Conservation (phyloP, 2,329 filamentous ascomycete genomes). For the Sporothrix curviconia region DNA sequence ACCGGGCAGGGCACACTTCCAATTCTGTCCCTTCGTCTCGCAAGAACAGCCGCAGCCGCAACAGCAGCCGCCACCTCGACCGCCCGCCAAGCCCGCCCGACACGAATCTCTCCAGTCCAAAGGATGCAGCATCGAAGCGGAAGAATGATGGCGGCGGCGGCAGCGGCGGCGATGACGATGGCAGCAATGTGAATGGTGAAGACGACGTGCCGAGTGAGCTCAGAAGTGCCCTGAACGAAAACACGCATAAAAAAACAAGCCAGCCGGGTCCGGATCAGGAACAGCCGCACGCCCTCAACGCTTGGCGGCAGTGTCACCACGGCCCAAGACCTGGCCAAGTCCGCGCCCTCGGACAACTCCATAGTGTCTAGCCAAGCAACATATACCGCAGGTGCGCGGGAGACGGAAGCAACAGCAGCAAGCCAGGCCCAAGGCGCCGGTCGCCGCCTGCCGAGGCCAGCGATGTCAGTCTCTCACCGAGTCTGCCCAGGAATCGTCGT, state of each 20-base stretch:
- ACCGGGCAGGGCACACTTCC: conserved; percentile 22
- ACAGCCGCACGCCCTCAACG: conserved; percentile 12
- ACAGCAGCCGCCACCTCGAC: conserved; percentile 33
- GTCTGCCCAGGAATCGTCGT: conserved; percentile 49
- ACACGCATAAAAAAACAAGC: conserved; percentile 6
- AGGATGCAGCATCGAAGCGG: conserved; percentile 27
- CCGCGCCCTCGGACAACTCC: conserved; percentile 49
- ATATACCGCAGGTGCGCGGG: conserved; percentile 23
- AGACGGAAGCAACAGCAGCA: neutral
- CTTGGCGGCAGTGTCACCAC: conserved; percentile 20
- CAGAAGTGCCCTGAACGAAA: conserved; percentile 21
- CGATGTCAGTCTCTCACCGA: conserved; percentile 45
- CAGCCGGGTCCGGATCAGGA: conserved; percentile 5
- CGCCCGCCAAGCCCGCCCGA: conserved; percentile 59
- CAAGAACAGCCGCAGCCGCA: conserved; percentile 30
- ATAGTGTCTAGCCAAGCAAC: conserved; percentile 54
- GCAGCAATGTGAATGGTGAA: neutral
- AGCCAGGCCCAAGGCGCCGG: conserved; percentile 7
- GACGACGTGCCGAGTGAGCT: conserved; percentile 19
- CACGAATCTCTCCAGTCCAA: conserved; percentile 49
- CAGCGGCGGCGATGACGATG: neutral
- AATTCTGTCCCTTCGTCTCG: conserved; percentile 28
- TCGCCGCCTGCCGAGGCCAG: conserved; percentile 28
- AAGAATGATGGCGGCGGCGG: neutral
- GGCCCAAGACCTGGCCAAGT: conserved; percentile 40